These are phyloP conservation scores for Claviceps humidiphila DNA, from an alignment of 2,329 filamentous ascomycete species.

Conservation along the genomic window DNA sequence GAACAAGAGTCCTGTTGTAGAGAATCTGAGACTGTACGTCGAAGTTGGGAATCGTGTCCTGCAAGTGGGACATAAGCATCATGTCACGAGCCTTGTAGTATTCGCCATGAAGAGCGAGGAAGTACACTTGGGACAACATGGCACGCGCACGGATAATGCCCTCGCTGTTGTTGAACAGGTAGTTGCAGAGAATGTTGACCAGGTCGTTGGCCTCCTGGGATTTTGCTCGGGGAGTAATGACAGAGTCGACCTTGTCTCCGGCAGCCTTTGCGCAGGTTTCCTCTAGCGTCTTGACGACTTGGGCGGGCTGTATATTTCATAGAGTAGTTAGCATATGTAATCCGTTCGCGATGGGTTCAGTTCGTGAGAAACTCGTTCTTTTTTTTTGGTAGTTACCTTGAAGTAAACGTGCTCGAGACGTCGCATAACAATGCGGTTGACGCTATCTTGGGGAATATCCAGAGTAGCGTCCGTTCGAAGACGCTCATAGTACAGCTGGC, in stretches of 20 bases:
- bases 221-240: slow-evolving; percentile 62
- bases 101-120: slow-evolving; percentile 90
- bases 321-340: slow-evolving; percentile 4
- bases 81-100: slow-evolving; percentile 98
- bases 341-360: not conserved
- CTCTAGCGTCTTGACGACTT: slow-evolving; percentile 87
- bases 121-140: slow-evolving; percentile 98
- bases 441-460: slow-evolving; percentile 66
- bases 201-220: slow-evolving; percentile 59
- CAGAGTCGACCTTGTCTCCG: slow-evolving; percentile 56
- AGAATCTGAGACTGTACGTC: slow-evolving; percentile 96
- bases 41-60: slow-evolving; percentile 93
- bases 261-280: slow-evolving; percentile 85
- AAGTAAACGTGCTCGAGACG: slow-evolving; percentile 97
- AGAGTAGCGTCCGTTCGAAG: slow-evolving; percentile 58
- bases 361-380: not conserved
- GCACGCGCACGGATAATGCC: slow-evolving; percentile 91
- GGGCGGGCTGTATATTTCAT: slow-evolving; percentile 47
- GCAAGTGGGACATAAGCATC: slow-evolving; percentile 99
- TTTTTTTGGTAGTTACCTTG: slow-evolving; percentile 52
- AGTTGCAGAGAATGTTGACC: slow-evolving; percentile 81
- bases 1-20: slow-evolving; percentile 94
- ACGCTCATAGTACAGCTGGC: slow-evolving; percentile 76
- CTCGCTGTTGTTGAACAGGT: slow-evolving; percentile 87
- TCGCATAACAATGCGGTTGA: slow-evolving; percentile 89